Evolutionary conservation across 805 yeast genomes (phyloP).

Genomic region (Candida dajiaensis): DNA sequence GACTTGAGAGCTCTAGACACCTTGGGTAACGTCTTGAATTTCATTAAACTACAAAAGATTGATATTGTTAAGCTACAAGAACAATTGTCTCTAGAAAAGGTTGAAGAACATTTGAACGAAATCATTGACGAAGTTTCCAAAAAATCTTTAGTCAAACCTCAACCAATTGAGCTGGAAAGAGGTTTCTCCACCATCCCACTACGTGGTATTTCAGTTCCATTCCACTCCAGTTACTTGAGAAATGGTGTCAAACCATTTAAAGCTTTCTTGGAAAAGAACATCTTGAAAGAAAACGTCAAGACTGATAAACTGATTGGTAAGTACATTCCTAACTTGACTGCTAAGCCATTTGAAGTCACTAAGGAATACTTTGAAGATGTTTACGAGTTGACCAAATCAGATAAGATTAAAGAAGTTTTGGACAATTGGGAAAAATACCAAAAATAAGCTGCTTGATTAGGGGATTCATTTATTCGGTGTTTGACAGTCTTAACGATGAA

Average conservation of each 20-base stretch:
- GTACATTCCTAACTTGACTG: conserved; percentile 98
- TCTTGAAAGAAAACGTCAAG: conserved; percentile 90
- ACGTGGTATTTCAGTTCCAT: conserved; percentile 98
- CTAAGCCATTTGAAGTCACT: conserved; percentile 92
- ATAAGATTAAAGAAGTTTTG: conserved; percentile 80
- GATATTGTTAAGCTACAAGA: conserved; percentile 85
- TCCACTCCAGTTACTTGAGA: conserved; percentile 98
- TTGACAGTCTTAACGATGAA: neutral
- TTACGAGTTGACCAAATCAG: conserved; percentile 84
- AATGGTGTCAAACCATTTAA: conserved; percentile 99
- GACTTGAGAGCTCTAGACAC: conserved; percentile 94
- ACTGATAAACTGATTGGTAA: conserved; percentile 90
- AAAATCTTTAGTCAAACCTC: conserved; percentile 81
- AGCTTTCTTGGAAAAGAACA: conserved; percentile 93
- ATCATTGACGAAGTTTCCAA: conserved; percentile 82
- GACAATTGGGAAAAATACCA: conserved; percentile 94
- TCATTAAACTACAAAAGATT: conserved; percentile 89
- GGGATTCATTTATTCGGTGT: neutral
- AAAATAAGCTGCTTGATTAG: conserved; percentile 12
- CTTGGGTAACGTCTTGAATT: conserved; percentile 86
- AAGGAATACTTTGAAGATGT: conserved; percentile 98
- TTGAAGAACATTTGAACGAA: conserved; percentile 80
- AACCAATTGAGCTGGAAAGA: conserved; percentile 95
- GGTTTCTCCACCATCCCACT: conserved; percentile 98
- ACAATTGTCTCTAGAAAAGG: conserved; percentile 78